Conservation (phyloP, 2,329 filamentous ascomycete genomes). For the Cladophialophora bantiana region DNA sequence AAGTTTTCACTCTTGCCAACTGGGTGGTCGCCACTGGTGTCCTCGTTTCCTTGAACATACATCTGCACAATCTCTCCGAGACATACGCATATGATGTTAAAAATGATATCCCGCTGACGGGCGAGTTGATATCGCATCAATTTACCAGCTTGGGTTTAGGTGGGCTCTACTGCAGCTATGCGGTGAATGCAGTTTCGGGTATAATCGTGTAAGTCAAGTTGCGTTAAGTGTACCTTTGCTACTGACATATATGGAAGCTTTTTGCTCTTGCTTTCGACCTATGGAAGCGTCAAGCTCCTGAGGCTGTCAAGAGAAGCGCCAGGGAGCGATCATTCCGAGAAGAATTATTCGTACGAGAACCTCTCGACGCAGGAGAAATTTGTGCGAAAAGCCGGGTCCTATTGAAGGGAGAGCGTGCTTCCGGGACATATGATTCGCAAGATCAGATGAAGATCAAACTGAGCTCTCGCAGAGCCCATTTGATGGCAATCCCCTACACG, state of each 20-base stretch:
- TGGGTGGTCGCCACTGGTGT: conserved; percentile 14
- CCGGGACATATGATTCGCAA: background rate
- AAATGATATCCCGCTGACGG: conserved; percentile 11
- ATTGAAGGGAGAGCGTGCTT: background rate
- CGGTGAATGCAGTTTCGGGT: conserved; percentile 13
- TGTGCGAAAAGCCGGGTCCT: background rate
- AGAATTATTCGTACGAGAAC: conserved; percentile 10
- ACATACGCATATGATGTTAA: conserved; percentile 8
- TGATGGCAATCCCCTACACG: background rate
- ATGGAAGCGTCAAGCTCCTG: conserved; percentile 3
- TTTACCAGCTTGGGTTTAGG: conserved; percentile 13
- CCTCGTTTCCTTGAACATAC: conserved; percentile 14
- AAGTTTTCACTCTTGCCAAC: conserved; percentile 7
- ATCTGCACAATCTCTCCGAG: conserved; percentile 5
- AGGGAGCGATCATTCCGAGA: background rate
- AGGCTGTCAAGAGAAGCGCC: background rate
- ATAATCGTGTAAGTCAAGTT: conserved; percentile 10
- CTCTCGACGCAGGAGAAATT: conserved; percentile 3
- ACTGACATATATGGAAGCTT: conserved; percentile 6
- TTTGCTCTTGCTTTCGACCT: conserved; percentile 3
- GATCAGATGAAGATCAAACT: background rate
- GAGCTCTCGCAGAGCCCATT: background rate
- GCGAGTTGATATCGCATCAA: conserved; percentile 13
- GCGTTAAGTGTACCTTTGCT: background rate
- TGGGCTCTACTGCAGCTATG: conserved; percentile 22